Evolutionary conservation across 805 yeast genomes (phyloP), one percentile per base, ranked within the genome.

Genomic region (Ogataea glucozyma): DNA sequence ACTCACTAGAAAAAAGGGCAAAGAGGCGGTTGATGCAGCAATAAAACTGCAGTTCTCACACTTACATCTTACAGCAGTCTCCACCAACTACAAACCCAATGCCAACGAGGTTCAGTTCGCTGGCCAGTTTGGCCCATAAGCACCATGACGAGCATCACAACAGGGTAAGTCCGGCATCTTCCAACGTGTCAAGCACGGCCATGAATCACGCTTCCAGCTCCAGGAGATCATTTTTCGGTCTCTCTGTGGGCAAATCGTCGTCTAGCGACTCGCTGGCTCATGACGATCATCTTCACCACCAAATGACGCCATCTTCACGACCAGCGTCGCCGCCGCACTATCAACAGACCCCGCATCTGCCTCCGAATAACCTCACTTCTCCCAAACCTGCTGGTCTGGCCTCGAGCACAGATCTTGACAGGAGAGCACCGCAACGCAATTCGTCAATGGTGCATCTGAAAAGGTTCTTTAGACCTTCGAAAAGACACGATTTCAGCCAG

Each of bases 361-460:
- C 58, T 6, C 41, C 49, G 10, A 38, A 35, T 35, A 40, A 19
- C 33, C 50, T 37, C 37, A 42, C 21, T 44, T 50, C 35, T 43
- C 58, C 18, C 4, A 39, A 46, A 4, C n/a, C 37, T 31, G 47
- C 39, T 6, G 41, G 44, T 2, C 24, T 38, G n/a, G n/a, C n/a
- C n/a, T n/a, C n/a, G n/a, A n/a, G n/a, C n/a, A n/a, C n/a, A n/a
- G n/a, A n/a, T n/a, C n/a, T n/a, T n/a, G n/a, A n/a, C n/a, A n/a
- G n/a, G n/a, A n/a, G n/a, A n/a, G n/a, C 14, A 31, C 40, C 46
- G 14, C 42, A 38, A 18, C 43, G 54, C 40, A 47, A 47, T 21
- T 53, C 56, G 6, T 79, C 88, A 18, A 83, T 83, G 86, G 82
- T 76, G 18, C 89, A 83, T 52, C 66, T 84, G 61, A 84, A 83